A percentile compares a stretch with the other conserved stretches of the same genome.
Conservation (phyloP, 805 yeast genomes). For the Kluyveromyces lactis region DNA sequence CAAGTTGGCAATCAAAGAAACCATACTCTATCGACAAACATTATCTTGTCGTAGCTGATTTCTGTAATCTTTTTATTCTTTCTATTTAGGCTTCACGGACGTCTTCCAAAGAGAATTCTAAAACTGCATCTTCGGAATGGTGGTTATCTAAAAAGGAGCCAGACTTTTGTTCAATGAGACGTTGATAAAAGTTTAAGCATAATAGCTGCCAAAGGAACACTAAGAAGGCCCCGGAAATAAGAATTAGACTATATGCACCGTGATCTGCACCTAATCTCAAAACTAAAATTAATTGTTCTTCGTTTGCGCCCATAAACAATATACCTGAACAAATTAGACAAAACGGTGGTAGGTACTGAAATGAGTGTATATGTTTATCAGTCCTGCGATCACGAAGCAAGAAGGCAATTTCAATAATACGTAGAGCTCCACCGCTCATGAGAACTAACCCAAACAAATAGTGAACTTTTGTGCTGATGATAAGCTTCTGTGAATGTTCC, state of each 20-base stretch:
- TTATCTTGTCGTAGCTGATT: no score
- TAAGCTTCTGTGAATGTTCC: constrained; percentile 70
- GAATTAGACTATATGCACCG: constrained; percentile 68
- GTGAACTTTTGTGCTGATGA: constrained; percentile 80
- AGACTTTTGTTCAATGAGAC: constrained; percentile 20
- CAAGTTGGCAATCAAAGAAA: no score
- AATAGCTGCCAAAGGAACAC: constrained; percentile 57
- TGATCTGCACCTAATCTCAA: constrained; percentile 74
- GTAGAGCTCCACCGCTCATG: constrained; percentile 65
- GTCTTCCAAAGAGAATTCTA: neutral
- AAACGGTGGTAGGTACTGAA: constrained; percentile 84
- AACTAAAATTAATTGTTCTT: constrained; percentile 72
- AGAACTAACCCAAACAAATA: constrained; percentile 75
- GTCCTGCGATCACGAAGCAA: constrained; percentile 55
- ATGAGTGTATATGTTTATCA: constrained; percentile 45
- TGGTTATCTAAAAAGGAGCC: constrained; percentile 11
- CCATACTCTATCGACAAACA: no score
- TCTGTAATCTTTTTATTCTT: no score
- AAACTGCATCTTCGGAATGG: constrained; percentile 4
- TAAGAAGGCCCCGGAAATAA: constrained; percentile 65
- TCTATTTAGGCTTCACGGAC: no score
- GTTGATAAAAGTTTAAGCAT: constrained; percentile 51
- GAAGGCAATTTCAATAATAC: constrained; percentile 75
- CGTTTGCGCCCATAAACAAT: constrained; percentile 86
- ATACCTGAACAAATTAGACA: constrained; percentile 71